A percentile compares a stretch with the other conserved stretches of the same genome.
Evolutionary conservation across 768 basidiomycete genomes (phyloP).

Genomic region (Pleurotus citrinopileatus): DNA sequence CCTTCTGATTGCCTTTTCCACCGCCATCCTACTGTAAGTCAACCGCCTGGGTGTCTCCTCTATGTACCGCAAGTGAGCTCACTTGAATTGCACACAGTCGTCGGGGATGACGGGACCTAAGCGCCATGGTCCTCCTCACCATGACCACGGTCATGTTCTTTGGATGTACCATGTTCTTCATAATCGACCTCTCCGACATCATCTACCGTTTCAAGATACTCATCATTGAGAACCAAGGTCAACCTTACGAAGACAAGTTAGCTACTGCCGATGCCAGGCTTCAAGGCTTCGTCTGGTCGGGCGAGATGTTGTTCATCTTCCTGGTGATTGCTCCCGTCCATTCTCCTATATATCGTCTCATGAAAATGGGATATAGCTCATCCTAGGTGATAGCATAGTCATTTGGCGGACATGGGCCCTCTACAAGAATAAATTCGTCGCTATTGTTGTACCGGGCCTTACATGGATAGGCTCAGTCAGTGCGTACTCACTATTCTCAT

Average conservation of each 20-base stretch:
- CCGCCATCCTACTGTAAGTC: constrained; percentile 14
- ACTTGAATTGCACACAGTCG: too few species aligned
- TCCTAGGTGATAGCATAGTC: constrained; percentile 27
- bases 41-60: not conserved
- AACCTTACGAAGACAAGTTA: constrained; percentile 17
- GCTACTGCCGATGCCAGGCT: constrained; percentile 19
- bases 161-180: constrained; percentile 23
- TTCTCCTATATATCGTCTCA: not conserved
- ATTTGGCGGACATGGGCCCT: constrained; percentile 28
- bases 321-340: constrained; percentile 16
- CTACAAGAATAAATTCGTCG: constrained; percentile 16
- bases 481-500: constrained; percentile 9
- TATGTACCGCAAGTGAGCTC: not conserved
- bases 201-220: constrained; percentile 24
- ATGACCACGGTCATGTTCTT: constrained; percentile 26
- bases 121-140: constrained; percentile 18
- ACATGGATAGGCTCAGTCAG: constrained; percentile 26
- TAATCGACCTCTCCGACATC: constrained; percentile 25
- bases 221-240: constrained; percentile 19
- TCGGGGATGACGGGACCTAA: constrained; percentile 13
- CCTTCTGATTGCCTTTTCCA: constrained; percentile 15
- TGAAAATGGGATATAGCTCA: constrained; percentile 14
- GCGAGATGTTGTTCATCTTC: constrained; percentile 28
- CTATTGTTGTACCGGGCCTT: constrained; percentile 18
- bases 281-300: constrained; percentile 24